These are phyloP conservation scores for Cyberlindnera subsufficiens DNA, from an alignment of 805 yeast genomes.

Conservation along the genomic window DNA sequence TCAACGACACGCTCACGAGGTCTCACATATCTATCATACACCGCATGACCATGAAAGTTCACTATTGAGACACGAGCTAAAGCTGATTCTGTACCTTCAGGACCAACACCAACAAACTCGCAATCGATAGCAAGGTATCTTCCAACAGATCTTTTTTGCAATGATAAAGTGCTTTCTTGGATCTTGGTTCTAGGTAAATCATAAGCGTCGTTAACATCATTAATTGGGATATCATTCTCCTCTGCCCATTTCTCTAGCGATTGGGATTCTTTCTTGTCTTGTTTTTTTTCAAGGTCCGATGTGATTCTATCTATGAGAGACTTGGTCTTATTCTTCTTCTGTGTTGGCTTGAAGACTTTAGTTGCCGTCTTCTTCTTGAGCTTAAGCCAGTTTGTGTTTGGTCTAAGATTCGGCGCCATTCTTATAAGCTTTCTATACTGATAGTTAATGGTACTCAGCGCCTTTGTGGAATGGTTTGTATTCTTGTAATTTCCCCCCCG, in stretches of 20 bases:
- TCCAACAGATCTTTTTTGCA: slow-evolving; percentile 47
- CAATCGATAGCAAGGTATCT: slow-evolving; percentile 82
- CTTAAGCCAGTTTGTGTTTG: slow-evolving; percentile 18
- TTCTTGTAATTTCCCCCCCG: no score
- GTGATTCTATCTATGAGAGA: slow-evolving; percentile 13
- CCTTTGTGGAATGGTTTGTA: no score
- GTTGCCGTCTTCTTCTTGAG: slow-evolving; percentile 5
- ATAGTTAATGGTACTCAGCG: no score
- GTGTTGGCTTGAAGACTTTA: slow-evolving; percentile 4
- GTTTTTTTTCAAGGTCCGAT: slow-evolving; percentile 10
- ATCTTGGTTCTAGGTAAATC: slow-evolving; percentile 10
- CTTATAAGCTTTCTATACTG: no score
- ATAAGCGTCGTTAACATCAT: slow-evolving; percentile 18
- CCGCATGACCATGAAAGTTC: slow-evolving; percentile 67
- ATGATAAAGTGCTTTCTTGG: slow-evolving; percentile 13
- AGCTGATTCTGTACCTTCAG: slow-evolving; percentile 61
- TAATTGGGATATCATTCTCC: slow-evolving; percentile 22
- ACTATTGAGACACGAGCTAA: slow-evolving; percentile 86
- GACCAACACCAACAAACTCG: slow-evolving; percentile 91
- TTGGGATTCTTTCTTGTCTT: slow-evolving; percentile 1
- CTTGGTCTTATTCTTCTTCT: slow-evolving; percentile 6
- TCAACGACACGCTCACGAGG: slow-evolving; percentile 77
- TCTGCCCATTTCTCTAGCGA: slow-evolving; percentile 21
- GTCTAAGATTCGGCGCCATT: slow-evolving; percentile 10
- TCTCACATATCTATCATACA: slow-evolving; percentile 69